Percentiles rank a stretch among this genome's conserved stretches.
Conservation (phyloP, 306 rosid species). For the Vicia sativa region DNA sequence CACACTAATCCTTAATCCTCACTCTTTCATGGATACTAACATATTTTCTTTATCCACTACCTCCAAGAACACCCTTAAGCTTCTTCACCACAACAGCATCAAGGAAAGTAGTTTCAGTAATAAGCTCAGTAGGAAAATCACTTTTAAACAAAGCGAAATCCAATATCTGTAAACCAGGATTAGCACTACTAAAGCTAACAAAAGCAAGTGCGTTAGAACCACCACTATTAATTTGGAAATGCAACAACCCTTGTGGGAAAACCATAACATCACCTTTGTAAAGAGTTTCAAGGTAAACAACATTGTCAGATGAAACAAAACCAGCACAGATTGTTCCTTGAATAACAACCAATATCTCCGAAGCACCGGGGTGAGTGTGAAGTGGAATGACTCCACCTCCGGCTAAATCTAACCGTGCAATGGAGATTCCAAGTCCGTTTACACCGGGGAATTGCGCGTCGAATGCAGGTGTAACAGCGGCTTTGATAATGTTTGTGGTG, state of each 20-base stretch:
- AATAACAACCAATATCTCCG: slow-evolving; percentile 48
- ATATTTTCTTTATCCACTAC: slow-evolving; percentile 42
- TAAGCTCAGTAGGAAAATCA: slow-evolving; percentile 57
- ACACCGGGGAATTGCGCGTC: slow-evolving; percentile 64
- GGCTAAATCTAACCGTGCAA: slow-evolving; percentile 63
- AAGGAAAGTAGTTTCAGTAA: slow-evolving; percentile 57
- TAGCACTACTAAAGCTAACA: slow-evolving; percentile 66
- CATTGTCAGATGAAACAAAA: slow-evolving; percentile 60
- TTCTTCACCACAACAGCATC: slow-evolving; percentile 60
- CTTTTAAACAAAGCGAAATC: slow-evolving; percentile 70
- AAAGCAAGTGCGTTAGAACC: slow-evolving; percentile 28
- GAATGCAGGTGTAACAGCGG: slow-evolving; percentile 61
- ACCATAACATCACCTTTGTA: slow-evolving; percentile 73
- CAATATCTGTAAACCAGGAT: slow-evolving; percentile 71
- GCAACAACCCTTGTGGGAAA: slow-evolving; percentile 82
- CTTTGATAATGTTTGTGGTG: slow-evolving; percentile 74
- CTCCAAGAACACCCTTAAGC: slow-evolving; percentile 88
- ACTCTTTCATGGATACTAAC: background rate
- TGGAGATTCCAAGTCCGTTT: slow-evolving; percentile 77
- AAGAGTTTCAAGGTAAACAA: slow-evolving; percentile 58
- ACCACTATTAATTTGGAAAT: slow-evolving; percentile 68
- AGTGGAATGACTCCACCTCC: slow-evolving; percentile 70
- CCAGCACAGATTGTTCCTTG: slow-evolving; percentile 64
- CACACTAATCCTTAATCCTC: background rate
- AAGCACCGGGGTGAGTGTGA: slow-evolving; percentile 77